Evolutionary conservation across 495 filamentous ascomycete species (phyloP).

Genomic region (Penicillium herquei): DNA sequence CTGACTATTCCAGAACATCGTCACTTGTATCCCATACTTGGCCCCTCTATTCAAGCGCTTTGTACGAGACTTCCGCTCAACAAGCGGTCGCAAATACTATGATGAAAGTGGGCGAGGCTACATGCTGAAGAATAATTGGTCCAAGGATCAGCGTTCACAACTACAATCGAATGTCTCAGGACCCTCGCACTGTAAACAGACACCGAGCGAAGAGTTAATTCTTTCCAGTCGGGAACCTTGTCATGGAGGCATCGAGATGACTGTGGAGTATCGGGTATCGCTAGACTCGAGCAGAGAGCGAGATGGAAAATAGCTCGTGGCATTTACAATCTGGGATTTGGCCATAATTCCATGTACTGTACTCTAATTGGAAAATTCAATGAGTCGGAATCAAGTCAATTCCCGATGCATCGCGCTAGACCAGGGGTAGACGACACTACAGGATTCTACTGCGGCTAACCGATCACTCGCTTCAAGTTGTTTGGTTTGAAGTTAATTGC

Average conservation of each 20-base stretch:
- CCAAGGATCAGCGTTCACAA: slow-evolving; percentile 29
- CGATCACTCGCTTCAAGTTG: too few relatives aligned
- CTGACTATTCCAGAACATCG: slow-evolving; percentile 36
- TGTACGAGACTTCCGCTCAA: slow-evolving; percentile 31
- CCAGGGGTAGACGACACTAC: background rate
- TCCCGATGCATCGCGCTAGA: background rate
- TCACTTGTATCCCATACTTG: slow-evolving; percentile 47
- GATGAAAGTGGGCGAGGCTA: slow-evolving; percentile 25
- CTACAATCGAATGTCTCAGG: slow-evolving; percentile 29
- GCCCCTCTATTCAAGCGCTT: slow-evolving; percentile 42
- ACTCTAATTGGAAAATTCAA: too few relatives aligned
- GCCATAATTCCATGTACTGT: too few relatives aligned
- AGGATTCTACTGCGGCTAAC: background rate
- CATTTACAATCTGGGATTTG: background rate
- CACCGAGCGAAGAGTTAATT: slow-evolving; percentile 48
- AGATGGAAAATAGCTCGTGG: background rate
- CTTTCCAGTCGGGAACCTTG: slow-evolving; percentile 24
- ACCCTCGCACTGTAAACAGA: slow-evolving; percentile 21
- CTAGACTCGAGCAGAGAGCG: slow-evolving; percentile 19
- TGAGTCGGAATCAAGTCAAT: too few relatives aligned
- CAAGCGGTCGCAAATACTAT: slow-evolving; percentile 24
- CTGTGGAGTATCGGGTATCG: slow-evolving; percentile 44
- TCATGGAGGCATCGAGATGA: slow-evolving; percentile 42
- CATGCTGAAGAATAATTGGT: slow-evolving; percentile 30
- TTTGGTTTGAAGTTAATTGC: too few relatives aligned